phyloP scores from a whole-genome alignment of 106 monocot species.

The Agapanthus africanus region DNA sequence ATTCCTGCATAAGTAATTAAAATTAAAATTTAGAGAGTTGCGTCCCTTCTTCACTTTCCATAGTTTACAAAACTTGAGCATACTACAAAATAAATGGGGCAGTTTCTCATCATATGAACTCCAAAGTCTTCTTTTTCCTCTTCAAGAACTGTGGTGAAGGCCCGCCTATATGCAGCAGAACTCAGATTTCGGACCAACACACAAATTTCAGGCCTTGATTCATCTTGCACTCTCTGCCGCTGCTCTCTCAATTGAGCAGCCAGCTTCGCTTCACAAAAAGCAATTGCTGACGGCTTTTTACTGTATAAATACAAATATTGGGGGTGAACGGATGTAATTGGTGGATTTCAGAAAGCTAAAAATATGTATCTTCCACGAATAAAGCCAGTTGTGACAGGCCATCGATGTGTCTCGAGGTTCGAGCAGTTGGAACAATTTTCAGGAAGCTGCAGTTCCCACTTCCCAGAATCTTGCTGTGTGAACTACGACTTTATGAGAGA shows the following conservation, averaged over 20 bases:
- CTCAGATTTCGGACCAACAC: slow-evolving; percentile 72
- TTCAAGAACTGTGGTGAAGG: slow-evolving; percentile 59
- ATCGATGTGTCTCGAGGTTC: slow-evolving; percentile 32
- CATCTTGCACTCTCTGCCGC: slow-evolving; percentile 14
- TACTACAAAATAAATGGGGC: neutral
- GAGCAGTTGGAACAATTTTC: slow-evolving; percentile 15
- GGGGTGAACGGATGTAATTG: no score
- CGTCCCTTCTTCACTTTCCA: neutral
- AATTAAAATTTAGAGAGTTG: no score
- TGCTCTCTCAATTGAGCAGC: slow-evolving; percentile 55
- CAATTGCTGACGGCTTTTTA: slow-evolving; percentile 45
- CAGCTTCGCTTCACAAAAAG: slow-evolving; percentile 56
- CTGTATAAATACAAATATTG: slow-evolving; percentile 15
- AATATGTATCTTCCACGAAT: slow-evolving; percentile 57
- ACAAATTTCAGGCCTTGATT: slow-evolving; percentile 31
- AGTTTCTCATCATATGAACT: slow-evolving; percentile 34
- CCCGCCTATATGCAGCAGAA: slow-evolving; percentile 66
- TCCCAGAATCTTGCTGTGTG: slow-evolving; percentile 33
- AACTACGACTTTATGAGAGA: slow-evolving; percentile 54
- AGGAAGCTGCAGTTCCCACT: slow-evolving; percentile 50
- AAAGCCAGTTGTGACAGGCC: slow-evolving; percentile 85
- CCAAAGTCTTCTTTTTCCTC: slow-evolving; percentile 44
- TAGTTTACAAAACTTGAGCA: slow-evolving; percentile 1
- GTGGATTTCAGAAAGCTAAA: no score
- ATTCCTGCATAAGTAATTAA: no score